Conservation (phyloP, 441 rosid species). For the Codiaeum variegatum region DNA sequence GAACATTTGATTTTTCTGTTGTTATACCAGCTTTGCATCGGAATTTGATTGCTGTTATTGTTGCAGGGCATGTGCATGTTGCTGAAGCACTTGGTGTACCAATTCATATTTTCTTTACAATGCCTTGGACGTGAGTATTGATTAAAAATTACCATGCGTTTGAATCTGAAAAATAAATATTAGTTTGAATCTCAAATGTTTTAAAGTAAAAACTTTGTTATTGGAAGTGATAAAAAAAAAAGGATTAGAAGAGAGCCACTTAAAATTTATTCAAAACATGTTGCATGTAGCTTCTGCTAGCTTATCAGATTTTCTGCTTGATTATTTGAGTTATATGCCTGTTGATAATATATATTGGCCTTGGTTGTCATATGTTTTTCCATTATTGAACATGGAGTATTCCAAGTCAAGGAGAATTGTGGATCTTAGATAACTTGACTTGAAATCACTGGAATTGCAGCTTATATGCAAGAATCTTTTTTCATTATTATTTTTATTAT, state of each 20-base stretch:
- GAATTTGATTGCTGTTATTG: conserved; percentile 20
- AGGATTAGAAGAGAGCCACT: neutral
- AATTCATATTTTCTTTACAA: conserved; percentile 94
- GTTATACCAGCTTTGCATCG: neutral
- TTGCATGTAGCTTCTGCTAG: neutral
- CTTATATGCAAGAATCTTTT: neutral
- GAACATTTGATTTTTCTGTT: neutral
- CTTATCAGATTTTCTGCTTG: neutral
- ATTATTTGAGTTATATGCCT: neutral
- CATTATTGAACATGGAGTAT: neutral
- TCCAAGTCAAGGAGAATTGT: neutral
- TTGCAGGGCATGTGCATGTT: conserved; percentile 90
- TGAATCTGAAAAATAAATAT: conserved; percentile 18
- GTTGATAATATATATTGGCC: neutral
- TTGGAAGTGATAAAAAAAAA: neutral
- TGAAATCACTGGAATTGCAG: neutral
- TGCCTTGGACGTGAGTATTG: conserved; percentile 99
- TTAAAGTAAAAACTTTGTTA: neutral
- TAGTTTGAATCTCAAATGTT: neutral
- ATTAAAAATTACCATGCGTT: conserved; percentile 18
- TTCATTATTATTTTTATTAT: neutral
- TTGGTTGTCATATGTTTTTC: neutral
- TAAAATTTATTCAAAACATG: neutral
- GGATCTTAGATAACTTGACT: conserved; percentile 3
- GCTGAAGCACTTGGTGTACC: conserved; percentile 99